These are phyloP conservation scores for Eucalyptus guilfoylei DNA, from an alignment of 345 rosid genomes.

Conservation along the genomic window DNA sequence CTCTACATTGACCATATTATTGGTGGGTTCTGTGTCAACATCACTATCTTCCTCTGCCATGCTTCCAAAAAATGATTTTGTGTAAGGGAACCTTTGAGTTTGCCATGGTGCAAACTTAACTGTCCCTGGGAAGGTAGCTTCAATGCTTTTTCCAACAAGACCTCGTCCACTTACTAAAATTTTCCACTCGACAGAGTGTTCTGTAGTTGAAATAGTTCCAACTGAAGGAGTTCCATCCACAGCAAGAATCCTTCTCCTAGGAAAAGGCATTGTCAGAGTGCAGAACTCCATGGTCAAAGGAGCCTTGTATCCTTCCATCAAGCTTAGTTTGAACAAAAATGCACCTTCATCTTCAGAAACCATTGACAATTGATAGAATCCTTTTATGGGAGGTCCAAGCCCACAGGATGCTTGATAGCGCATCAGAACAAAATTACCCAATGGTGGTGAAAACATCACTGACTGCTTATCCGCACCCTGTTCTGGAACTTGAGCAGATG, in stretches of 20 bases:
- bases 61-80: slow-evolving; percentile 15
- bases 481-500: slow-evolving; percentile 89
- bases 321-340: slow-evolving; percentile 68
- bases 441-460: slow-evolving; percentile 83
- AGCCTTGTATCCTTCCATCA: slow-evolving; percentile 84
- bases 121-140: slow-evolving; percentile 93
- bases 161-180: slow-evolving; percentile 67
- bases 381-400: slow-evolving; percentile 76
- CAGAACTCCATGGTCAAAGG: slow-evolving; percentile 91
- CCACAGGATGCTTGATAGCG: slow-evolving; percentile 70
- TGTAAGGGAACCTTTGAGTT: slow-evolving; percentile 23
- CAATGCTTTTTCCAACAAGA: slow-evolving; percentile 70
- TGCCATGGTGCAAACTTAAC: slow-evolving; percentile 86
- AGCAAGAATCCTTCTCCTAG: slow-evolving; percentile 64
- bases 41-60: slow-evolving; percentile 76
- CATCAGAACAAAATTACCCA: slow-evolving; percentile 85
- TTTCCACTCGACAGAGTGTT: slow-evolving; percentile 94
- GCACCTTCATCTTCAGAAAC: slow-evolving; percentile 99
- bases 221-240: slow-evolving; percentile 89
- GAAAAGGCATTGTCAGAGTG: slow-evolving; percentile 88
- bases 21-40: slow-evolving; percentile 46
- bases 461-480: slow-evolving; percentile 72
- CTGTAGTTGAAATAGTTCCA: slow-evolving; percentile 73
- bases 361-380: slow-evolving; percentile 97
- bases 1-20: slow-evolving; percentile 69